Evolutionary conservation across 495 filamentous ascomycete species (phyloP), one percentile per base, ranked within the genome.

Genomic region (Lasiosphaeriaceae sp.): DNA sequence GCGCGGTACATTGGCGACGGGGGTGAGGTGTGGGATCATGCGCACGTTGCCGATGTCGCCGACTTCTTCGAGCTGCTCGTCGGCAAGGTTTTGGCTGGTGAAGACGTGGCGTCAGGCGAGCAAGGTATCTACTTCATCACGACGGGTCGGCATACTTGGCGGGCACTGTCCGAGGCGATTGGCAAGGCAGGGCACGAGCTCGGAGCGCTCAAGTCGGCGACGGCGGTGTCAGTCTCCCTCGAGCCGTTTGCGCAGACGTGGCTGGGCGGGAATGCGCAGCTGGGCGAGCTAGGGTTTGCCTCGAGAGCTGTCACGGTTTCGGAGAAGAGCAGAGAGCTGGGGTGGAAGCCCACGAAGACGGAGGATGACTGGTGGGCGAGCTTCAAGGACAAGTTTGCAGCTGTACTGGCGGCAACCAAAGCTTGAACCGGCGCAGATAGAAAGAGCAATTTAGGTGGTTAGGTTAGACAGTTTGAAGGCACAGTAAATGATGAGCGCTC

Each of bases 11-110:
- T 79, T 14, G 75, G 73, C 34, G 62, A 72, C 2, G 79, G 78
- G 8, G 54, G 66, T n/a, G 72, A 64, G 3, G 65, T 67, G 17
- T 80, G 77, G 76, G 72, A 77, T 55, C 67, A 75, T 51, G 71
- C 81, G 4, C 78, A 82, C 39, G 66, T 83, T 7, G 55, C 62
- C 1, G 79, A 82, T 59, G 60, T 81, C 0, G 70, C 70, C 0
- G 64, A 62, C 9, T 52, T 83, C 11, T 81, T 76, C 62, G 8
- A 61, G 44, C 19, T 58, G 8, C 23, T 60, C 3, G 19, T 60
- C 21, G 52, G 37, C 26, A 47, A 55, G 44, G 44, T 55, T 12
- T 12, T 37, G 1, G 51, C 14, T 23, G 53, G 53, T 11, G 57
- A 62, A 11, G 62, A 56, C 20, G 54, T 80, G 6, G 76, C 74